These are phyloP conservation scores for Penicillium malachiteum DNA, from an alignment of 495 filamentous ascomycete genomes.

Conservation along the genomic window DNA sequence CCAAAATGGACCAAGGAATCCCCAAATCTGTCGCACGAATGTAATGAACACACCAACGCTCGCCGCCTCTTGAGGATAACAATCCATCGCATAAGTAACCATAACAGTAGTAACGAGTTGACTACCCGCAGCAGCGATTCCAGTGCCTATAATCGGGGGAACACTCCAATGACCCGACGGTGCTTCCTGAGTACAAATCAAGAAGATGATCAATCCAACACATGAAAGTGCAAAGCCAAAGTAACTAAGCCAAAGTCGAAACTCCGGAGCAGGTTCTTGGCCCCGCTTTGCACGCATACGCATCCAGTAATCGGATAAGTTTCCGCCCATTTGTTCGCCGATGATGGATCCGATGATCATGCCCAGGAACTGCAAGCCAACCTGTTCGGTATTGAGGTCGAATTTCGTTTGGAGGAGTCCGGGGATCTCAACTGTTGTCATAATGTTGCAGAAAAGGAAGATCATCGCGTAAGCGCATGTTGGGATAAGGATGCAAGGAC, in stretches of 20 bases:
- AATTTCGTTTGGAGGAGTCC: constrained; percentile 51
- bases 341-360: constrained; percentile 55
- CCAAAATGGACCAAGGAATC: constrained; percentile 61
- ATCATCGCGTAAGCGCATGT: constrained; percentile 51
- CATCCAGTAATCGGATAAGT: constrained; percentile 54
- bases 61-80: constrained; percentile 46
- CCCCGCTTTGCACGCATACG: constrained; percentile 22
- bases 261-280: neutral
- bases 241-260: neutral
- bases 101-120: constrained; percentile 58
- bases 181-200: neutral
- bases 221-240: neutral
- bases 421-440: constrained; percentile 52
- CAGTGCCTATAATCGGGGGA: constrained; percentile 50
- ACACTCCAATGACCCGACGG: constrained; percentile 39
- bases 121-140: constrained; percentile 52
- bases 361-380: constrained; percentile 54
- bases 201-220: neutral
- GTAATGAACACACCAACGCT: constrained; percentile 58
- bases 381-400: constrained; percentile 50
- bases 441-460: constrained; percentile 45
- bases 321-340: constrained; percentile 56
- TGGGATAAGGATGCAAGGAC: constrained; percentile 47
- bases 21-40: constrained; percentile 54
- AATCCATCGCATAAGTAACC: constrained; percentile 58